phyloP scores from a whole-genome alignment of 768 basidiomycete genomes.

The Epithele typhae region DNA sequence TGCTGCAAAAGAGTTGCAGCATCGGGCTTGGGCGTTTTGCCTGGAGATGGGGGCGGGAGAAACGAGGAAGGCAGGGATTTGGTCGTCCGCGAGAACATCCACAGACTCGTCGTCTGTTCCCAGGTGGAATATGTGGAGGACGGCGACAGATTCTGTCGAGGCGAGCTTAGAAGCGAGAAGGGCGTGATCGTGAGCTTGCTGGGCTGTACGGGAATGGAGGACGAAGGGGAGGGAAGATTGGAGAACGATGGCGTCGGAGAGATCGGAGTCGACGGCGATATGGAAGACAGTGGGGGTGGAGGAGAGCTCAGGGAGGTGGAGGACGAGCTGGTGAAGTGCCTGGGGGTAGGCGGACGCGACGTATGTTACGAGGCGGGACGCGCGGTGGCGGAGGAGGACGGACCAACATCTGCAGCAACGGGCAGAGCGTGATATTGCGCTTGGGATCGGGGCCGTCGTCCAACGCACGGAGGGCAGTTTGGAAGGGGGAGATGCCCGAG shows the following conservation, averaged over 20 bases:
- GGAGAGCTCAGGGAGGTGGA: constrained; percentile 66
- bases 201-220: constrained; percentile 68
- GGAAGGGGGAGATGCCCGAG: constrained; percentile 39
- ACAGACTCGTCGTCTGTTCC: constrained; percentile 34
- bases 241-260: constrained; percentile 72
- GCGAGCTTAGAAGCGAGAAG: constrained; percentile 83
- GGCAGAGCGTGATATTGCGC: constrained; percentile 43
- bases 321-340: constrained; percentile 54
- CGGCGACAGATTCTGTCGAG: constrained; percentile 59
- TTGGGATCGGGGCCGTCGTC: constrained; percentile 5
- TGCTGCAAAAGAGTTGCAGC: constrained; percentile 39
- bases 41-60: constrained; percentile 29
- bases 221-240: constrained; percentile 79
- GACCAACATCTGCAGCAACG: constrained; percentile 60
- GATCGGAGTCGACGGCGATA: constrained; percentile 53
- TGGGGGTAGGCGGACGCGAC: constrained; percentile 50
- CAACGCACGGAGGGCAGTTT: constrained; percentile 26
- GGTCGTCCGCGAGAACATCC: constrained; percentile 53
- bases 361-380: constrained; percentile 50
- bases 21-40: constrained; percentile 22
- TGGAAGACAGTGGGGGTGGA: constrained; percentile 66
- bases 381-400: constrained; percentile 44
- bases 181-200: constrained; percentile 88
- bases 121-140: constrained; percentile 81
- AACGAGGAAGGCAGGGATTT: constrained; percentile 57